Evolutionary conservation across 2,329 filamentous ascomycete genomes (phyloP).

Genomic region (Aspergillus novoparasiticus): DNA sequence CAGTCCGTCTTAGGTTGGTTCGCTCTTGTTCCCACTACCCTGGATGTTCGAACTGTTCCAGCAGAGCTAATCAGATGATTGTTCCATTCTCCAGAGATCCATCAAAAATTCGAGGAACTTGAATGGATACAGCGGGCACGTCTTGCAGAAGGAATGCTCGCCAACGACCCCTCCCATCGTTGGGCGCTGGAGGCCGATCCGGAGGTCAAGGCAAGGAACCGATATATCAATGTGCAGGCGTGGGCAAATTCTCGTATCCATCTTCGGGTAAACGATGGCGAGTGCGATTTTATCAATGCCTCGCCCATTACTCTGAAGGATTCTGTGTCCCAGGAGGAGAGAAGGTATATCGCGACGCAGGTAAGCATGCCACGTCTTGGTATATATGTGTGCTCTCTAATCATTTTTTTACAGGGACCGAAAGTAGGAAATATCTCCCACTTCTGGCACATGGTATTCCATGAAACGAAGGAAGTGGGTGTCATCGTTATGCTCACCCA

Average conservation of each 20-base stretch:
- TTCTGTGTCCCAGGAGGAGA: conserved; percentile 48
- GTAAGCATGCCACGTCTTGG: conserved; percentile 35
- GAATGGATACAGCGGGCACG: conserved; percentile 63
- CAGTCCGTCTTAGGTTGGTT: conserved; percentile 42
- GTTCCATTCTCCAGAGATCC: conserved; percentile 52
- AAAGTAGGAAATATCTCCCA: conserved; percentile 75
- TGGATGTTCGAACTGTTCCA: neutral
- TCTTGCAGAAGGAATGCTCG: conserved; percentile 49
- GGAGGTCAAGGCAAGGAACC: conserved; percentile 67
- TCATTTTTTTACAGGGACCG: conserved; percentile 62
- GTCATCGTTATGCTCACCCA: conserved; percentile 96
- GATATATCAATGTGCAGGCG: conserved; percentile 87
- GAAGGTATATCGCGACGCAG: conserved; percentile 87
- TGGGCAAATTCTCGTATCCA: conserved; percentile 85
- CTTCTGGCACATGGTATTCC: conserved; percentile 94
- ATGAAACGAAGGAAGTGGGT: conserved; percentile 72
- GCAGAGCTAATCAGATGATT: conserved; percentile 12
- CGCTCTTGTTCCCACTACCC: conserved; percentile 16
- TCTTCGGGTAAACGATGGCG: conserved; percentile 72
- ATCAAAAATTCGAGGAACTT: conserved; percentile 62
- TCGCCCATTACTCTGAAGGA: conserved; percentile 67
- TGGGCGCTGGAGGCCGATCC: conserved; percentile 63
- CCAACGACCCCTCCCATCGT: conserved; percentile 51
- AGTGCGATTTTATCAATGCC: conserved; percentile 80
- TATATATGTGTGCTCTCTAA: neutral